Base-by-base conservation (phyloP, 495 filamentous ascomycete species). In the Platismatia glauca region DNA sequence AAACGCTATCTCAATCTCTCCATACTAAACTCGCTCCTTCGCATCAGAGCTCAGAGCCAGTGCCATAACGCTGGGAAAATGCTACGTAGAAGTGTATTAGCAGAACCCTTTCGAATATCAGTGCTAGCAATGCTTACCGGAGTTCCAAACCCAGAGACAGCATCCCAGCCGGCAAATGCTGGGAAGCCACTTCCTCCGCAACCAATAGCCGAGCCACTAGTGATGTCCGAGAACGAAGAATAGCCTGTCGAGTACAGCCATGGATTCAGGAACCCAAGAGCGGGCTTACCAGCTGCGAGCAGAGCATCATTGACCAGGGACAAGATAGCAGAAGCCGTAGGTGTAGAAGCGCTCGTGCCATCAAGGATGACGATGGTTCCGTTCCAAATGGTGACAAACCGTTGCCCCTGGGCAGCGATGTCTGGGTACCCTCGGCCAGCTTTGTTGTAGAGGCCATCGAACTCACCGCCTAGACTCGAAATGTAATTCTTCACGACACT, bases 231-330 rank as follows among this genome's bases (percentile, higher is more conserved):
- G 58, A 90, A 73, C 1, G 76, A 85, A 13, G 71, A 61, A 48
- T 73, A 71, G 15, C 76, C 83, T 9, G 65, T 72, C 13, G 74
- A 74, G 73, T 90, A 91, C 34, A 91, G 67, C 84, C 84, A 89
- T 0, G 87, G 88, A 70, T 92, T 91, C 38, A 90, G 67, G 76
- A 90, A 91, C 0, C 89, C 89, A 58, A 91, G 69, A 0, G 80
- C 72, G 0, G 81, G 74, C 67, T 82, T 71, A 27, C 80, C 80
- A 22, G 75, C 76, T 1, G 78, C 71, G 44, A 85, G 72, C 1
- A 85, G 77, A 0, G 84, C 87, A 64, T 87, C 86, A 64, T 91
- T 90, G 44, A 91, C 75, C 22, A 90, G 73, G 0, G 79, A 78
- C 12, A 92, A 70, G 24, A 92, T 71, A 20, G 81, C 86, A 4